A percentile compares a stretch with the other conserved stretches of the same genome.
Conservation (phyloP, 106 monocot genomes). For the Iris macrosiphon region DNA sequence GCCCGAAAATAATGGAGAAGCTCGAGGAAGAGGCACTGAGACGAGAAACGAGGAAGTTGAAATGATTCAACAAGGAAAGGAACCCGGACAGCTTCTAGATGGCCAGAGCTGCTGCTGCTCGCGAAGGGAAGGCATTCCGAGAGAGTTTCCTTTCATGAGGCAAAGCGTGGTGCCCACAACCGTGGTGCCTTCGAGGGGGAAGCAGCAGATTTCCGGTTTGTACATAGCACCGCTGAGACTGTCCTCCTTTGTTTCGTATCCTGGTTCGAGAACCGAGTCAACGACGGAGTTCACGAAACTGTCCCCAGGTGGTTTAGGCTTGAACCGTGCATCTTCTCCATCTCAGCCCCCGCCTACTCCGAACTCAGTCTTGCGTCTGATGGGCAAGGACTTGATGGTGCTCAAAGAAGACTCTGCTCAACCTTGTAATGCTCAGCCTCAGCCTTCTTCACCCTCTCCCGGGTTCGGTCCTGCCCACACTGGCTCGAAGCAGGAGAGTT, state of each 20-base stretch:
- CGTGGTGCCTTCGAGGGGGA: too few relatives aligned
- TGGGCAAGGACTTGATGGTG: constrained; percentile 23
- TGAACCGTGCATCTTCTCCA: not conserved
- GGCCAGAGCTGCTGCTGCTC: constrained; percentile 37
- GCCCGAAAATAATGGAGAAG: constrained; percentile 1
- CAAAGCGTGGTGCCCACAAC: not conserved
- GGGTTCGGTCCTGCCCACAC: not conserved
- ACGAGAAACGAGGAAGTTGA: constrained; percentile 1
- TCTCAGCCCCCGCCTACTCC: constrained; percentile 4
- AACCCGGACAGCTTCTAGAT: not conserved
- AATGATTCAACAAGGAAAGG: not conserved
- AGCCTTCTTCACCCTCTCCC: too few relatives aligned
- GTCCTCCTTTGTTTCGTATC: too few relatives aligned
- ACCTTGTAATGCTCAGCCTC: constrained; percentile 1
- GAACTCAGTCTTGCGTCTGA: constrained; percentile 16
- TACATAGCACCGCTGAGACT: not conserved
- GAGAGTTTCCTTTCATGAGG: not conserved
- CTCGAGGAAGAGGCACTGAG: not conserved
- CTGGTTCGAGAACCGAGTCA: constrained; percentile 9
- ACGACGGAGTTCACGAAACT: not conserved
- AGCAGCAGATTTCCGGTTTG: not conserved
- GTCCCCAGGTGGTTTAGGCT: constrained; percentile 1
- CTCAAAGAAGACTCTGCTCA: constrained; percentile 12
- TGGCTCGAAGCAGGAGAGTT: not conserved
- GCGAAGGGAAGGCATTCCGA: constrained; percentile 16